Percentiles rank a stretch among this genome's conserved stretches.
phyloP scores from a whole-genome alignment of 352 stramenopile species.

The Blastocystis sp. region DNA sequence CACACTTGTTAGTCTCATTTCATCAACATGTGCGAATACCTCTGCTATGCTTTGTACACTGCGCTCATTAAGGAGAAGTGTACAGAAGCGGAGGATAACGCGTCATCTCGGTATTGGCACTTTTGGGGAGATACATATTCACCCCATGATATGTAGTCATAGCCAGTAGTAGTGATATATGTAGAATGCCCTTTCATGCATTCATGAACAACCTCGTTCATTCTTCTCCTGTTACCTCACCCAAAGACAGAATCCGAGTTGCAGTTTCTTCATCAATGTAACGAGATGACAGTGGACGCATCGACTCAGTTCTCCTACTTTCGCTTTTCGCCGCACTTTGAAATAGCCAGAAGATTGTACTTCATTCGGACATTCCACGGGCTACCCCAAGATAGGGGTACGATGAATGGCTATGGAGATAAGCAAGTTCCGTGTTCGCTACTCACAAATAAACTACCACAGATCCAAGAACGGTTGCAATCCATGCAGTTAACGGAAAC shows the following conservation, averaged over 20 bases:
- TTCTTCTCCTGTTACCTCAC: neutral
- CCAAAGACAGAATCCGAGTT: neutral
- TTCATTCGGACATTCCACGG: neutral
- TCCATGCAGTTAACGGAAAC: neutral
- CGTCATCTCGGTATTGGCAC: neutral
- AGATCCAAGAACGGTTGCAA: neutral
- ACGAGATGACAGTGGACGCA: neutral
- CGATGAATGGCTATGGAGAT: slow-evolving; percentile 12
- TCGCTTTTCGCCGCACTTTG: slow-evolving; percentile 33
- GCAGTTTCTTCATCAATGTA: neutral
- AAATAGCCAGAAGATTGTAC: slow-evolving; percentile 13
- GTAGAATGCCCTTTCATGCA: neutral
- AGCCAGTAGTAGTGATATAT: neutral
- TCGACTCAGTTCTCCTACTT: slow-evolving; percentile 25
- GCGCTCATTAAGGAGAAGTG: neutral
- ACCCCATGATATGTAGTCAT: neutral
- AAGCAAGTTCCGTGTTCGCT: neutral
- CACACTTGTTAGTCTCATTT: no score
- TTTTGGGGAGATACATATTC: slow-evolving; percentile 29
- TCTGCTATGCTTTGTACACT: neutral
- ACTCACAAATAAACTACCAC: neutral
- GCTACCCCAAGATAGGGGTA: no score
- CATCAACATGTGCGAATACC: neutral
- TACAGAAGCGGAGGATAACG: neutral
- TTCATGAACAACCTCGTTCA: neutral